phyloP scores from a whole-genome alignment of 2,329 filamentous ascomycete genomes.

The Orbilia oligospora region DNA sequence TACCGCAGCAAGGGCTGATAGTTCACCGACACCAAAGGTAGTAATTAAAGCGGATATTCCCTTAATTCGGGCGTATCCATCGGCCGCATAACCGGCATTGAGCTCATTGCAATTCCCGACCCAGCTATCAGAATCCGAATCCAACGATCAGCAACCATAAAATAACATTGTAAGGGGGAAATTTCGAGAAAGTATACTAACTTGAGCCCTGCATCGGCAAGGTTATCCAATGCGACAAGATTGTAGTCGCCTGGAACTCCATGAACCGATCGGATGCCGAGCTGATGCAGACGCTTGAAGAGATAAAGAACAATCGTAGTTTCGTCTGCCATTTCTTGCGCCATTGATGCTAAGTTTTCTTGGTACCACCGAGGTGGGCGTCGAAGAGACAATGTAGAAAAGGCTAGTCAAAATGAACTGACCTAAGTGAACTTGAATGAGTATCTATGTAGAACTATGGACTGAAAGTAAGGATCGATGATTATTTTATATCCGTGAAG shows the following conservation, averaged over 20 bases:
- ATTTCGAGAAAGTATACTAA: background rate
- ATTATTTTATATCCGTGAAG: background rate
- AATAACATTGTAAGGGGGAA: too few relatives aligned
- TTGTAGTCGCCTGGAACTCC: slow-evolving; percentile 83
- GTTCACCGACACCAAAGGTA: slow-evolving; percentile 80
- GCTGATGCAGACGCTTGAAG: slow-evolving; percentile 75
- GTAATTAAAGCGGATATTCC: slow-evolving; percentile 80
- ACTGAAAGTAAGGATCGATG: background rate
- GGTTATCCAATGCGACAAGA: slow-evolving; percentile 77
- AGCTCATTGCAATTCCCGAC: slow-evolving; percentile 78
- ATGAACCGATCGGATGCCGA: slow-evolving; percentile 77
- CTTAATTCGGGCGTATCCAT: slow-evolving; percentile 82
- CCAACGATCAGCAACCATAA: too few relatives aligned
- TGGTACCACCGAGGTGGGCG: too few relatives aligned
- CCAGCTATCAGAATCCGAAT: too few relatives aligned
- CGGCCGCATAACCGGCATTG: slow-evolving; percentile 83
- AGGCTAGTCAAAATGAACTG: too few relatives aligned
- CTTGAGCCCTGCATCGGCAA: slow-evolving; percentile 73
- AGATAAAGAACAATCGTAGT: slow-evolving; percentile 71
- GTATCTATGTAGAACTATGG: too few relatives aligned
- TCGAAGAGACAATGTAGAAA: too few relatives aligned
- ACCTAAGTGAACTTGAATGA: too few relatives aligned
- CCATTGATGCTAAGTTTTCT: slow-evolving; percentile 38
- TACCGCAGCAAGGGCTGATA: slow-evolving; percentile 79
- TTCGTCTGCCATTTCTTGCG: slow-evolving; percentile 54